Conservation (phyloP, 345 rosid species). For the Boechera divaricarpa region DNA sequence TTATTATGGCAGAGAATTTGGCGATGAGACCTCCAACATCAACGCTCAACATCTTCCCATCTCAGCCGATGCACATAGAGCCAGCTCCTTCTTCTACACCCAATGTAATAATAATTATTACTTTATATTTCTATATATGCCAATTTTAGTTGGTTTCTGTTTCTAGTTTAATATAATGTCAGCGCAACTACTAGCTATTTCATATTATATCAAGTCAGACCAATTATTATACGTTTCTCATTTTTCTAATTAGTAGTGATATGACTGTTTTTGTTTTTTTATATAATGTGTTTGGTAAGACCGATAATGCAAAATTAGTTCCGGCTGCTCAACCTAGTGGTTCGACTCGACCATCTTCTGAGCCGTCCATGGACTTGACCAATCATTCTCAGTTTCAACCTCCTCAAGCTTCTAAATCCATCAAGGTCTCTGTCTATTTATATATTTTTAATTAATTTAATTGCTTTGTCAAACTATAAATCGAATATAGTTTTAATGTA, state of each 20-base stretch:
- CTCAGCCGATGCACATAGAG: slow-evolving; percentile 93
- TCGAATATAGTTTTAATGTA: slow-evolving; percentile 3
- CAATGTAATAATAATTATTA: slow-evolving; percentile 24
- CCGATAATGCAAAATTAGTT: slow-evolving; percentile 48
- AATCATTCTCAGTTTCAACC: slow-evolving; percentile 50
- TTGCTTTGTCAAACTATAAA: slow-evolving; percentile 14
- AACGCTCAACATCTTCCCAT: slow-evolving; percentile 94
- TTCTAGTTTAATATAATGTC: slow-evolving; percentile 41
- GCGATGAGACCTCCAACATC: slow-evolving; percentile 96
- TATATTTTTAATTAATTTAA: background rate
- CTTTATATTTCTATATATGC: slow-evolving; percentile 12
- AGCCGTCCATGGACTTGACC: slow-evolving; percentile 65
- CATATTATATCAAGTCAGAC: slow-evolving; percentile 39
- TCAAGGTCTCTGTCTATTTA: slow-evolving; percentile 52
- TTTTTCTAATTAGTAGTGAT: slow-evolving; percentile 37
- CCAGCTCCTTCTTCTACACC: slow-evolving; percentile 56
- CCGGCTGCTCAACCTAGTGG: slow-evolving; percentile 53
- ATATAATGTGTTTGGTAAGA: slow-evolving; percentile 45
- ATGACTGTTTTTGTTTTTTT: slow-evolving; percentile 24
- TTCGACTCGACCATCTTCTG: slow-evolving; percentile 59
- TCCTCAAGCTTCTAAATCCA: slow-evolving; percentile 51
- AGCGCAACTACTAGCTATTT: slow-evolving; percentile 48
- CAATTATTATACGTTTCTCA: slow-evolving; percentile 37
- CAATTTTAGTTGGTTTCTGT: slow-evolving; percentile 43
- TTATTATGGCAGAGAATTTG: slow-evolving; percentile 59